Evolutionary conservation across 2,329 filamentous ascomycete species (phyloP).

Genomic region (Zymoseptoria brevis): DNA sequence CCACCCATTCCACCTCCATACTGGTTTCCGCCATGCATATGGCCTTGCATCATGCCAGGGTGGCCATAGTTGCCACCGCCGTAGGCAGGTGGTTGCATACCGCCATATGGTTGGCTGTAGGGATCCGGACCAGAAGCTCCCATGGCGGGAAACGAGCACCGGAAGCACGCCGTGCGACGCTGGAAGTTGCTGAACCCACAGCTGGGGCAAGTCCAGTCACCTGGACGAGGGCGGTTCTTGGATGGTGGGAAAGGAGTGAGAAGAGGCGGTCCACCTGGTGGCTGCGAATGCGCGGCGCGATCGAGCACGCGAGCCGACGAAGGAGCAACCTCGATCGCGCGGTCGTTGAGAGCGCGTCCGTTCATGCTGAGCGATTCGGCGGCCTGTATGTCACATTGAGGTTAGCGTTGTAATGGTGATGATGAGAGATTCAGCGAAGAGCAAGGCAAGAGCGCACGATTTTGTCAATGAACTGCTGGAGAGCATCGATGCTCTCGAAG

Average conservation of each 20-base stretch:
- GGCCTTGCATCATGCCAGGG: constrained; percentile 62
- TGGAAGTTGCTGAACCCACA: constrained; percentile 99
- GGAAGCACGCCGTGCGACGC: constrained; percentile 95
- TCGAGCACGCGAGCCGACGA: constrained; percentile 96
- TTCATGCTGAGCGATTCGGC: constrained; percentile 99
- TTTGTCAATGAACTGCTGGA: neutral
- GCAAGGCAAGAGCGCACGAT: constrained; percentile 8
- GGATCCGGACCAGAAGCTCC: constrained; percentile 63
- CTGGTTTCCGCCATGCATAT: constrained; percentile 51
- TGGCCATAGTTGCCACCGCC: constrained; percentile 43
- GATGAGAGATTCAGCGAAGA: constrained; percentile 4
- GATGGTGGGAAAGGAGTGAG: constrained; percentile 95
- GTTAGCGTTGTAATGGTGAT: constrained; percentile 7
- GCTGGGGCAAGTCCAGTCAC: constrained; percentile 98
- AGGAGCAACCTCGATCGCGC: constrained; percentile 96
- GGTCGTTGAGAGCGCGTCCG: constrained; percentile 92
- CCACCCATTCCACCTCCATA: constrained; percentile 50
- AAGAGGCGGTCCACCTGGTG: constrained; percentile 45
- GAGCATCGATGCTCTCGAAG: neutral
- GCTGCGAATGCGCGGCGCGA: constrained; percentile 65
- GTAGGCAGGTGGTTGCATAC: constrained; percentile 32
- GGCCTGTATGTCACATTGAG: constrained; percentile 49
- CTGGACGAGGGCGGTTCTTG: constrained; percentile 94
- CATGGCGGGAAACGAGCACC: constrained; percentile 96
- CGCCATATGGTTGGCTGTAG: constrained; percentile 44